Conservation (phyloP, 108 stramenopile species). For the Nannochloropsis oceanica region DNA sequence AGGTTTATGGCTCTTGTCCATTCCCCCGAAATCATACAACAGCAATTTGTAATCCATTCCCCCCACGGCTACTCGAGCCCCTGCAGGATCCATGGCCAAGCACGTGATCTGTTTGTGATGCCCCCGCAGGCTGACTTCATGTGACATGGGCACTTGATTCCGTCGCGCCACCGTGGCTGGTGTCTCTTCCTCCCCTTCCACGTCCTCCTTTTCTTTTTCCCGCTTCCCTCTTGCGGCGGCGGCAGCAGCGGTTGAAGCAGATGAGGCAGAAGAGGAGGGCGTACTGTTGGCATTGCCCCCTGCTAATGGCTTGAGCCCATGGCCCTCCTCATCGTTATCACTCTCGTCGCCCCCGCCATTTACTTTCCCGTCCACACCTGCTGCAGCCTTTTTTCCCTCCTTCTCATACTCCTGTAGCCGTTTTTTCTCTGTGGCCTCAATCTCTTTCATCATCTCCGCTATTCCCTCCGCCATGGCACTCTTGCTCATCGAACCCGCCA, state of each 20-base stretch:
- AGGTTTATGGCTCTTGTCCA: slow-evolving; percentile 29
- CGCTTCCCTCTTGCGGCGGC: background rate
- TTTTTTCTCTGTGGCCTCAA: background rate
- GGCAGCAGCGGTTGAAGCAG: background rate
- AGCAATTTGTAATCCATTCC: slow-evolving; percentile 39
- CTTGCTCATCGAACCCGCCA: background rate
- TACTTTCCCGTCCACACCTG: no score
- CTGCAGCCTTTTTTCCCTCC: slow-evolving; percentile 2
- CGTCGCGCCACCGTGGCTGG: slow-evolving; percentile 14
- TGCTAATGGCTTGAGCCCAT: no score
- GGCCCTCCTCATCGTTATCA: no score
- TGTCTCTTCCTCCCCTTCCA: slow-evolving; percentile 1
- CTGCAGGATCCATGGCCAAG: slow-evolving; percentile 36
- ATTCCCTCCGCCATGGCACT: background rate
- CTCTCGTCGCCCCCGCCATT: no score
- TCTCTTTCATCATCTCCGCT: background rate
- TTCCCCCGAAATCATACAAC: slow-evolving; percentile 41
- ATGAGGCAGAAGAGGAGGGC: background rate
- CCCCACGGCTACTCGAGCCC: slow-evolving; percentile 35
- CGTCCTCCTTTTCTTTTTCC: background rate
- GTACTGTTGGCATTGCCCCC: no score
- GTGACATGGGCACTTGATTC: slow-evolving; percentile 18
- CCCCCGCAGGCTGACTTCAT: slow-evolving; percentile 35
- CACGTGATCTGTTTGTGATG: slow-evolving; percentile 34
- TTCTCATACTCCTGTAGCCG: background rate